Base-by-base conservation (phyloP, 768 basidiomycete genomes). In the Auricularia heimuer region DNA sequence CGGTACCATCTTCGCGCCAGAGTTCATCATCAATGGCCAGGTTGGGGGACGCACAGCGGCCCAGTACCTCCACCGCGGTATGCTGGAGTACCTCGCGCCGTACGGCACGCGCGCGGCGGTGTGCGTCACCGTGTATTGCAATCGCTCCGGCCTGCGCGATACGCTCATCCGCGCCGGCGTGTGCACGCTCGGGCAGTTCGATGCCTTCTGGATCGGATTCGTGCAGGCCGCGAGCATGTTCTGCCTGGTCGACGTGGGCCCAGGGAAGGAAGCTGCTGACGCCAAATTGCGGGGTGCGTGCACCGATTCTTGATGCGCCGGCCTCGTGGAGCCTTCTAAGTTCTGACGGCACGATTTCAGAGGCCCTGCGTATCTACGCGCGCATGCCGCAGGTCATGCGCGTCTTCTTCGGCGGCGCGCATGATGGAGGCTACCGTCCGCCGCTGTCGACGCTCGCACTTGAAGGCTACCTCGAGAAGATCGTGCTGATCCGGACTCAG, bases 201-300 rank as follows among this genome's bases (percentile, higher is more conserved):
- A 88, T 61, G 81, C 79, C n/a, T 92, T 92, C 67, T 65, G 76
- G 45, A 44, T 68, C 3, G 76, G 88, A 6, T 88, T 90, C 70
- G 88, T 87, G 72, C 84, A 87, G 73, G 85, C 88, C 8, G 77
- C 82, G 14, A 83, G 83, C 65, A 80, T 85, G 54, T 89, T 89
- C 71, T 73, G 82, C 62, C 83, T 90, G 75, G 79, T 87, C 37
- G 88, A 90, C 73, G 87, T 87, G 62, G 88, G 88, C 61, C 77
- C 75, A 66, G 83, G 79, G 61, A 90, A 90, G 74, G 88, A 90
- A 77, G 86, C 84, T 3, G 88, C 86, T 36, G 88, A 90, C 72
- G 81, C 85, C 54, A 90, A 90, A 75, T 82, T 90, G 71, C 88
- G 87, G 80, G 85, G 89, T 87, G 68, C 61, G 47, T 51, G 39